Conservation (phyloP, 306 rosid species). For the Malus orientalis region DNA sequence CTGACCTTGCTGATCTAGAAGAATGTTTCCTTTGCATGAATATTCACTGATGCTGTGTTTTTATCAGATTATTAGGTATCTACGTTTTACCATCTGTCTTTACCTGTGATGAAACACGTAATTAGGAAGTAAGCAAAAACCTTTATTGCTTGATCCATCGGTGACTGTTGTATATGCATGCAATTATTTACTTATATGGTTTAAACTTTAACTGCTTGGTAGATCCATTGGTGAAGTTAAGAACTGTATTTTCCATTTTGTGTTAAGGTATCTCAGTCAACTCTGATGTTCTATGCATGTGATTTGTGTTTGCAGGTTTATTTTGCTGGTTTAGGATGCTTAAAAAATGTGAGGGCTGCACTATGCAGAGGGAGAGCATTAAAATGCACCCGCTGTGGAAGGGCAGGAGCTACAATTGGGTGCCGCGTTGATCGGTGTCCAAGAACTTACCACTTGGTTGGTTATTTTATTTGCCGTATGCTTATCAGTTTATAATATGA, state of each 20-base stretch:
- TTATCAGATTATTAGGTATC: conserved; percentile 9
- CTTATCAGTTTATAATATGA: conserved; percentile 6
- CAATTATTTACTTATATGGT: neutral
- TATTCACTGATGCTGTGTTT: conserved; percentile 5
- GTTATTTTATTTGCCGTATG: conserved; percentile 20
- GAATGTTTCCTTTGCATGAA: neutral
- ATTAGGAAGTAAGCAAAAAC: conserved; percentile 17
- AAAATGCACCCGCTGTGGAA: conserved; percentile 92
- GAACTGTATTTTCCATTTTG: neutral
- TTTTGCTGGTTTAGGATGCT: conserved; percentile 97
- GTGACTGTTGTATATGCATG: neutral
- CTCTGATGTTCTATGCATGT: neutral
- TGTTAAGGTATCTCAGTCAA: neutral
- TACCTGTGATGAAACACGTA: conserved; percentile 10
- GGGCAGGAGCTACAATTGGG: conserved; percentile 96
- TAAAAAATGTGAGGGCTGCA: conserved; percentile 93
- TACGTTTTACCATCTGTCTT: conserved; percentile 13
- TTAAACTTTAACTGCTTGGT: neutral
- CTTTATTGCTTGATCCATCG: neutral
- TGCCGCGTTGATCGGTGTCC: conserved; percentile 99
- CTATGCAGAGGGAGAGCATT: conserved; percentile 92
- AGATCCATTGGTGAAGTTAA: neutral
- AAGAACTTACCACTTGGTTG: conserved; percentile 92
- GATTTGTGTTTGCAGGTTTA: conserved; percentile 69
- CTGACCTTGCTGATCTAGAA: neutral